phyloP scores from a whole-genome alignment of 441 rosid species.

The Pelargonium myrrhifolium region DNA sequence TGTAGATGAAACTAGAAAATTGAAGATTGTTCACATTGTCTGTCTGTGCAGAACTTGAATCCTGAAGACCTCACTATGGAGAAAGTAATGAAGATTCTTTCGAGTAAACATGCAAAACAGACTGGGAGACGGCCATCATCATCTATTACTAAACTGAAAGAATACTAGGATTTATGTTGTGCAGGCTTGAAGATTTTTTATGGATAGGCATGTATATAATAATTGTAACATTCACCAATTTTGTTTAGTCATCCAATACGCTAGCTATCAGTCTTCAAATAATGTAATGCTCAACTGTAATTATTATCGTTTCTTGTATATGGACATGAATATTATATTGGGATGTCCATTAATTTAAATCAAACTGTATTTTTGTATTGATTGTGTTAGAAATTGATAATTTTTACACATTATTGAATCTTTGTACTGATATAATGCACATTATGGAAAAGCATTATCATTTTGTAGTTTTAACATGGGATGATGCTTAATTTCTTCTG shows the following conservation, averaged over 20 bases:
- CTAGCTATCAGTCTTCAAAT: too few relatives aligned
- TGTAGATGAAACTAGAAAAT: not conserved
- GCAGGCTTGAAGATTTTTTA: not conserved
- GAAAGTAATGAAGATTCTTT: not conserved
- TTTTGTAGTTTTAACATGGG: too few relatives aligned
- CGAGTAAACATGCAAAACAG: not conserved
- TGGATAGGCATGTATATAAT: constrained; percentile 2
- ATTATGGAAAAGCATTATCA: too few relatives aligned
- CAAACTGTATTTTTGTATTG: too few relatives aligned
- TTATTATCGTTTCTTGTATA: too few relatives aligned
- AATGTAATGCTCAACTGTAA: too few relatives aligned
- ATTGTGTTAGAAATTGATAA: too few relatives aligned
- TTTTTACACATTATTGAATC: too few relatives aligned
- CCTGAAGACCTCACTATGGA: not conserved
- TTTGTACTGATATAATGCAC: too few relatives aligned
- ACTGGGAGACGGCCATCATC: not conserved
- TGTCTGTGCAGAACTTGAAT: not conserved
- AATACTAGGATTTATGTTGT: not conserved
- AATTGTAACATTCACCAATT: not conserved
- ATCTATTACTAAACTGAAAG: not conserved
- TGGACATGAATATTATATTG: not conserved
- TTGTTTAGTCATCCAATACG: too few relatives aligned
- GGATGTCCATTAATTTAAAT: not conserved
- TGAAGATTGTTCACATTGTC: not conserved
- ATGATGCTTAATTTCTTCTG: too few relatives aligned